Base-by-base conservation (phyloP, 1,139 yeast species). In the Meyerozyma athensensis region DNA sequence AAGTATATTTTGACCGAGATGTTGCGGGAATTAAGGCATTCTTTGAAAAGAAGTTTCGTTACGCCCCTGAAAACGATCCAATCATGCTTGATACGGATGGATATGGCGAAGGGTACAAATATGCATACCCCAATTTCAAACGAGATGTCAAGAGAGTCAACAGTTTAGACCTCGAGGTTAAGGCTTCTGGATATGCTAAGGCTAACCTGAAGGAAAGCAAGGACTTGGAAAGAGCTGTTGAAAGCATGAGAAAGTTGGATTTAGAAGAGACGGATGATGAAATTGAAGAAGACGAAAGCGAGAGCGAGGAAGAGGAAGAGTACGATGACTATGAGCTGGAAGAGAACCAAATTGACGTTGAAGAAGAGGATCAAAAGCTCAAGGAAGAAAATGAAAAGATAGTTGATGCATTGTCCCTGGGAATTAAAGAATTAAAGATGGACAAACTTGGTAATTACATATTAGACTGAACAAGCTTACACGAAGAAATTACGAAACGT, bases 171-270 rank as follows among this genome's bases (percentile, higher is more conserved):
- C 74, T 80, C 12, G 79, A 81, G 46, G 95, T 92, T 4, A 81
- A 83, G 51, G 98, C 98, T 1, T 86, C 96, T 1, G 99, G 99
- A 1, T 87, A 77, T 57, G 79, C 81, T 36, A 86, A 82, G 58
- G 85, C 86, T 62, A 77, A 74, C 52, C 63, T 65, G 22, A 45
- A 42, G 38, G 72, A 68, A 42, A 69, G 59, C 36, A 72, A 74
- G 46, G 94, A 85, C 43, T 69, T 89, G 48, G 96, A 89, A 56
- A 73, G 68, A 36, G 95, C 95, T 0, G 79, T 87, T 40, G 61
- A 72, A 50, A 65, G 74, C 39, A 72, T 81, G 94, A 71, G 90
- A 63, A 59, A 60, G 5, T 47, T 54, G 24, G 49, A 53, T 7
- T 45, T 42, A 5, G 57, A 59, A 22, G 64, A 63, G 13, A 63